Conservation (phyloP, 2,329 filamentous ascomycete species). For the Blumeria hordei region DNA sequence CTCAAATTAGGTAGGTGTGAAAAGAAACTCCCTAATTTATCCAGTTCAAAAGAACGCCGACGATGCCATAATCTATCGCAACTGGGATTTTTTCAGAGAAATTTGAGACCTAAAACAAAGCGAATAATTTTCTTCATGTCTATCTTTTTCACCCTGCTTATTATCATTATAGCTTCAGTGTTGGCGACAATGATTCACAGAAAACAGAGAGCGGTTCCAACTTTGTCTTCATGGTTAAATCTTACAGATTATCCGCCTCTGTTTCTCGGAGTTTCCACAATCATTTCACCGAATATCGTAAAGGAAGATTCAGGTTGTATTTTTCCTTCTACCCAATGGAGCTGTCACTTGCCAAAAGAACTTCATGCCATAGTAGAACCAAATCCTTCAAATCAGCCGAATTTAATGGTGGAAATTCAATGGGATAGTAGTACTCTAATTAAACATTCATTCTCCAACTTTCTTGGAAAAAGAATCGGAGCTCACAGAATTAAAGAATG, state of each 20-base stretch:
- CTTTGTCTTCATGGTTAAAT: constrained; percentile 45
- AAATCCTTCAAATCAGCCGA: constrained; percentile 44
- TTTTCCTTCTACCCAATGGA: constrained; percentile 54
- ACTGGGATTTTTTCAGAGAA: constrained; percentile 35
- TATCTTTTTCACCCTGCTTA: constrained; percentile 22
- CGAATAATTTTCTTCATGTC: constrained; percentile 34
- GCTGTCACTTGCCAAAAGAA: constrained; percentile 62
- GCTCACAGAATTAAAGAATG: constrained; percentile 10
- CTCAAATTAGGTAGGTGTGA: constrained; percentile 6
- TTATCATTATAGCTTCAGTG: constrained; percentile 32
- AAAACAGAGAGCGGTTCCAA: constrained; percentile 17
- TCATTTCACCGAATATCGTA: constrained; percentile 47
- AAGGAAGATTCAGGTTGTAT: constrained; percentile 45
- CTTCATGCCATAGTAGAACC: constrained; percentile 38
- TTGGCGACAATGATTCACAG: constrained; percentile 29
- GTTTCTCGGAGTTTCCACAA: constrained; percentile 57
- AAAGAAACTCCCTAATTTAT: constrained; percentile 24
- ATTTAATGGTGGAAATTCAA: constrained; percentile 59
- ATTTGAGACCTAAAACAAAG: constrained; percentile 37
- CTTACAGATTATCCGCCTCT: constrained; percentile 70
- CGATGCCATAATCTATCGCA: constrained; percentile 37
- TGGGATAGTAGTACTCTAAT: constrained; percentile 33
- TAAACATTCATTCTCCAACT: constrained; percentile 20
- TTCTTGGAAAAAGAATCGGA: constrained; percentile 11
- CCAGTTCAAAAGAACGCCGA: constrained; percentile 42